These are phyloP conservation scores for Coemansia sp. DNA, from an alignment of 192 early-diverging fungal species.

Conservation along the genomic window DNA sequence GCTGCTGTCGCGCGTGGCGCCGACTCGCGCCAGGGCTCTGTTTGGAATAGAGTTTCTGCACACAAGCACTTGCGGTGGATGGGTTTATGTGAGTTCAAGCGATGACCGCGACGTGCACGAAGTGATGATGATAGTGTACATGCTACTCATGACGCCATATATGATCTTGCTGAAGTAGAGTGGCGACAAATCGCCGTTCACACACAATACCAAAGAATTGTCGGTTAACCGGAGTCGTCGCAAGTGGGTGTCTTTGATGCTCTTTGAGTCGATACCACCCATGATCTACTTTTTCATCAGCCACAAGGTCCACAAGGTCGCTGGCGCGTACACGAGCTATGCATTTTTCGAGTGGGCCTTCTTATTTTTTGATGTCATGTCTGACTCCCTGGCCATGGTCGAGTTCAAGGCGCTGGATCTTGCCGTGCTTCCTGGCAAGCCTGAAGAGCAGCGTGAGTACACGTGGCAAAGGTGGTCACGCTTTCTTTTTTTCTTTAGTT, in stretches of 20 bases:
- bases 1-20: conserved; percentile 37
- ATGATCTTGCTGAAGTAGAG: conserved; percentile 67
- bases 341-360: conserved; percentile 86
- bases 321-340: conserved; percentile 80
- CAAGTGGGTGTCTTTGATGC: conserved; percentile 59
- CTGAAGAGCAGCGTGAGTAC: conserved; percentile 39
- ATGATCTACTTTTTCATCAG: conserved; percentile 81
- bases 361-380: conserved; percentile 77
- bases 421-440: conserved; percentile 39
- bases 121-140: conserved; percentile 79
- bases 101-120: conserved; percentile 83
- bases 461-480: neutral
- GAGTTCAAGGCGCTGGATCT: conserved; percentile 66
- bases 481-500: neutral
- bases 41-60: conserved; percentile 62
- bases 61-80: conserved; percentile 79
- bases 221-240: conserved; percentile 57
- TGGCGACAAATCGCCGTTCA: conserved; percentile 49
- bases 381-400: conserved; percentile 71
- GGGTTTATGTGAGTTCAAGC: conserved; percentile 82
- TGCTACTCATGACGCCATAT: conserved; percentile 77
- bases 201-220: conserved; percentile 35
- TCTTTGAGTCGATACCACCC: conserved; percentile 73
- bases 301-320: conserved; percentile 74
- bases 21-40: conserved; percentile 43